phyloP scores from a whole-genome alignment of 495 filamentous ascomycete genomes.

The Aspergillus asperescens region DNA sequence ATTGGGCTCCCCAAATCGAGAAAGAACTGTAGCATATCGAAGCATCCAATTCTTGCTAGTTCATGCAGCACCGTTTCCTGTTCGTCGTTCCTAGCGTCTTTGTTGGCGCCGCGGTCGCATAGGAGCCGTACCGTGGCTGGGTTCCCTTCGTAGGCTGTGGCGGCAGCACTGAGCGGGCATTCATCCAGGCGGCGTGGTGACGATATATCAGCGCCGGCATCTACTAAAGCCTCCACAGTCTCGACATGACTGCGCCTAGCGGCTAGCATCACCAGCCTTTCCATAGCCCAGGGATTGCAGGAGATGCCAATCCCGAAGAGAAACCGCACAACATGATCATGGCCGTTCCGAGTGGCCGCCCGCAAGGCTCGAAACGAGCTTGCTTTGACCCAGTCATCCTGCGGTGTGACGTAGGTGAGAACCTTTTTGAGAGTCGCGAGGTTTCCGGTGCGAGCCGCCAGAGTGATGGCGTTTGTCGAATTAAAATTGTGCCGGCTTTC shows the following conservation, averaged over 20 bases:
- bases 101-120: background rate
- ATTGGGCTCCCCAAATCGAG: background rate
- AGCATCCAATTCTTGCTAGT: background rate
- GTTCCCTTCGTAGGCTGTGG: background rate
- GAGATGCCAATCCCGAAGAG: background rate
- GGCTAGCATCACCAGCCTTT: background rate
- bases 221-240: background rate
- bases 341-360: background rate
- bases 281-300: too few species aligned
- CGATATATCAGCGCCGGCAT: background rate
- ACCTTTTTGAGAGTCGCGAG: background rate
- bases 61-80: background rate
- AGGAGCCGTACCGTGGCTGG: background rate
- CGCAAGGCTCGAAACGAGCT: background rate
- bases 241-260: background rate
- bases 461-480: background rate
- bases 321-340: background rate
- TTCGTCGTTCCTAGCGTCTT: background rate
- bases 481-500: background rate
- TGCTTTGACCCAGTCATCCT: background rate
- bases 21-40: slow-evolving; percentile 2
- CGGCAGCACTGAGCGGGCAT: background rate
- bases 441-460: background rate
- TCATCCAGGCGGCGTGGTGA: background rate
- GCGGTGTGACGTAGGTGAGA: background rate